Percentiles rank a stretch among this genome's conserved stretches.
Conservation (phyloP, 148 eudicot genomes). For the Chenopodium quinoa region DNA sequence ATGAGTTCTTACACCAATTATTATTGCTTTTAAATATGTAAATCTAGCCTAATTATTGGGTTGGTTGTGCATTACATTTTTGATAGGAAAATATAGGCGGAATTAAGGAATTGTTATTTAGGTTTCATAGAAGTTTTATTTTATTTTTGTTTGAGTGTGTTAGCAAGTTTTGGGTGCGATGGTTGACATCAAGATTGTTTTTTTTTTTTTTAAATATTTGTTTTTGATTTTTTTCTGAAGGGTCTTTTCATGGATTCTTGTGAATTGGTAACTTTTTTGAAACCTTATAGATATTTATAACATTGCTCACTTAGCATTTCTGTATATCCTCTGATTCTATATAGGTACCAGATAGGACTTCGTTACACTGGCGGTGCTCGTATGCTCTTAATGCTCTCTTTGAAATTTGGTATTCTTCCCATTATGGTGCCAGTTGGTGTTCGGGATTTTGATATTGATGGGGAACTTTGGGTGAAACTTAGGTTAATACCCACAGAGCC, state of each 20-base stretch:
- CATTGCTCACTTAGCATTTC: neutral
- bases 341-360: conserved; percentile 95
- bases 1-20: neutral
- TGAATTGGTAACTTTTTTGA: neutral
- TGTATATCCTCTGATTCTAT: conserved; percentile 14
- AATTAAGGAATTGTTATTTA: neutral
- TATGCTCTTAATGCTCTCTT: conserved; percentile 77
- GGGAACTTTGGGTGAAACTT: conserved; percentile 95
- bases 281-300: neutral
- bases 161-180: neutral
- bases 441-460: conserved; percentile 95
- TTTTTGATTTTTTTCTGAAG: neutral
- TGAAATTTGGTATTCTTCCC: conserved; percentile 81
- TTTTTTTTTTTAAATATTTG: too few species aligned
- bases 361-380: conserved; percentile 99
- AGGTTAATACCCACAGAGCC: conserved; percentile 83
- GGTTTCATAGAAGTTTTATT: neutral
- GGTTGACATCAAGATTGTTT: neutral
- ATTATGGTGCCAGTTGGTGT: conserved; percentile 88
- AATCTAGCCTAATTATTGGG: neutral
- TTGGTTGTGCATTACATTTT: neutral
- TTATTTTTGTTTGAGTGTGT: neutral
- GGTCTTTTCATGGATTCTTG: neutral
- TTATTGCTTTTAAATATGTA: neutral
- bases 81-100: neutral